phyloP scores from a whole-genome alignment of 2,329 filamentous ascomycete species.

The Polytolypa hystricis region DNA sequence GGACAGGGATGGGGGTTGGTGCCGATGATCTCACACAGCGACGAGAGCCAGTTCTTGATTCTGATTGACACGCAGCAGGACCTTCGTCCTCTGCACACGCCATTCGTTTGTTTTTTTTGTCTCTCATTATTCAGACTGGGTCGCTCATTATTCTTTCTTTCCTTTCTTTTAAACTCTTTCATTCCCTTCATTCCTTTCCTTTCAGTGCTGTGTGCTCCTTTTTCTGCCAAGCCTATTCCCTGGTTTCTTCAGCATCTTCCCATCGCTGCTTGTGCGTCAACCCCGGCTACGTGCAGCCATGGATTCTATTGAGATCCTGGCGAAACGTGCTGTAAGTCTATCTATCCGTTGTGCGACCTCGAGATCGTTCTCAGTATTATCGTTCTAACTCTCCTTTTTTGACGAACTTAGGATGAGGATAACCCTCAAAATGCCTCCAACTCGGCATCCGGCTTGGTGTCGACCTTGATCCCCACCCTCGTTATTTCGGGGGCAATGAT shows the following conservation, averaged over 20 bases:
- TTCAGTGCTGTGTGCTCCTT: too few relatives aligned
- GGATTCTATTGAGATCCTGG: slow-evolving; percentile 9
- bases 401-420: slow-evolving; percentile 7
- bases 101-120: too few relatives aligned
- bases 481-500: slow-evolving; percentile 36
- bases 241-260: too few relatives aligned
- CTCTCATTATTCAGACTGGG: too few relatives aligned
- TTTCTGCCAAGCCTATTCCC: too few relatives aligned
- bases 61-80: neutral
- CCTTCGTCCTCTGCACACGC: too few relatives aligned
- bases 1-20: too few relatives aligned
- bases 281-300: too few relatives aligned
- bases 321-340: slow-evolving; percentile 8
- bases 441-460: slow-evolving; percentile 36
- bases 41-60: slow-evolving; percentile 8
- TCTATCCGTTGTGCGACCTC: neutral
- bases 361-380: neutral
- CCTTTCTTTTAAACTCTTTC: slow-evolving; percentile 8
- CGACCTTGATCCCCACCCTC: slow-evolving; percentile 38
- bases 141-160: slow-evolving; percentile 13
- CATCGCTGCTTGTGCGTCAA: too few relatives aligned
- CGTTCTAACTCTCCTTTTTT: too few relatives aligned
- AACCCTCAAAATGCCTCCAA: slow-evolving; percentile 10
- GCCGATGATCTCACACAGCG: too few relatives aligned
- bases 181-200: slow-evolving; percentile 5